Percentiles rank a stretch among this genome's conserved stretches.
Evolutionary conservation across 2,329 filamentous ascomycete species (phyloP).

Genomic region (Penicillium verrucosum): DNA sequence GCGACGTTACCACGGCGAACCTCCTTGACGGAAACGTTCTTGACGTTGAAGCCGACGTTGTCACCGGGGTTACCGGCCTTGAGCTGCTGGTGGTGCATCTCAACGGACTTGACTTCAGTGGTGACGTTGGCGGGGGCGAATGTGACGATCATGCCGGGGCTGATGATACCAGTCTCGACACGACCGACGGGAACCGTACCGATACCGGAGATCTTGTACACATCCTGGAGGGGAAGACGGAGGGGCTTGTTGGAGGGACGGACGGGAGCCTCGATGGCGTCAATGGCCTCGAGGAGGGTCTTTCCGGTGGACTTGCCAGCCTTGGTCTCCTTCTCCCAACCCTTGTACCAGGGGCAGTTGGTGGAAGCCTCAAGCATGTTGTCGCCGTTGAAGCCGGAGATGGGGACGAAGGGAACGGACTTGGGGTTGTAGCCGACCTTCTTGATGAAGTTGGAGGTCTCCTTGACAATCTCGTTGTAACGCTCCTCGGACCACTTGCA

Average conservation of each 20-base stretch:
- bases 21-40: slow-evolving; percentile 99
- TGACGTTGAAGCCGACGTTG: slow-evolving; percentile 99
- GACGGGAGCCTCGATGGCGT: slow-evolving; percentile 86
- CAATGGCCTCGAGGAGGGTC: slow-evolving; percentile 99
- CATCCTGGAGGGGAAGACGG: slow-evolving; percentile 99
- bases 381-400: slow-evolving; percentile 99
- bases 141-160: slow-evolving; percentile 80
- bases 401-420: slow-evolving; percentile 95
- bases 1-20: slow-evolving; percentile 99
- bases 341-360: slow-evolving; percentile 99
- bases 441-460: slow-evolving; percentile 99
- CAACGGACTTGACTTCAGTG: slow-evolving; percentile 99
- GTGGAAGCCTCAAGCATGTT: slow-evolving; percentile 90
- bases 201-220: slow-evolving; percentile 99
- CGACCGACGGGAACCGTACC: slow-evolving; percentile 99
- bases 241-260: slow-evolving; percentile 99
- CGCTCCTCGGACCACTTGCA: slow-evolving; percentile 96
- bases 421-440: slow-evolving; percentile 99
- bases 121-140: slow-evolving; percentile 98
- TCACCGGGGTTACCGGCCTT: slow-evolving; percentile 92
- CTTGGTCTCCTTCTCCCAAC: slow-evolving; percentile 99
- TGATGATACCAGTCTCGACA: slow-evolving; percentile 99
- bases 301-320: slow-evolving; percentile 81
- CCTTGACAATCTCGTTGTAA: slow-evolving; percentile 99
- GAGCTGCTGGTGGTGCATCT: slow-evolving; percentile 99